Conservation (phyloP, 352 stramenopile species). For the Pythium chondricola region DNA sequence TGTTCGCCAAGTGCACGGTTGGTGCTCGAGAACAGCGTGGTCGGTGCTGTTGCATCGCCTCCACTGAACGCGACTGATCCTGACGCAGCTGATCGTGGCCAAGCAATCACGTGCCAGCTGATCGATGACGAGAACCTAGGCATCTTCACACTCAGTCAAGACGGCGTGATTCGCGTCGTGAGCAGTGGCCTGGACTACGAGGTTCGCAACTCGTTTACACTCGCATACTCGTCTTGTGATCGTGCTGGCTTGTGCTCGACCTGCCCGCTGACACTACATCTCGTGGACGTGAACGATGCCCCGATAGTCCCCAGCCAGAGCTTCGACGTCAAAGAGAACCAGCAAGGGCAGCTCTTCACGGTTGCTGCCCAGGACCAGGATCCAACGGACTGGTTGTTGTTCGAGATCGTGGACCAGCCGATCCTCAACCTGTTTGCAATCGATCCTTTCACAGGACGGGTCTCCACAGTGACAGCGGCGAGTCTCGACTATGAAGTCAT, state of each 20-base stretch:
- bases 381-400: conserved; percentile 27
- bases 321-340: conserved; percentile 32
- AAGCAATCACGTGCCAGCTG: conserved; percentile 6
- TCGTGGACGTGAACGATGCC: conserved; percentile 21
- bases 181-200: conserved; percentile 18
- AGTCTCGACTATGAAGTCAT: conserved; percentile 38
- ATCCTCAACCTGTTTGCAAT: conserved; percentile 25
- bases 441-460: conserved; percentile 12
- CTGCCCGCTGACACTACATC: conserved; percentile 3
- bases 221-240: conserved; percentile 16
- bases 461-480: conserved; percentile 2
- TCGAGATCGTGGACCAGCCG: conserved; percentile 40
- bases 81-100: conserved; percentile 11
- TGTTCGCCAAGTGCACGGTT: conserved; percentile 2
- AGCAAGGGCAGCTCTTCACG: conserved; percentile 23
- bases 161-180: conserved; percentile 1
- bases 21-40: conserved; percentile 16
- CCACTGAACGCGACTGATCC: conserved; percentile 8
- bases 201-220: conserved; percentile 1
- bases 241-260: conserved; percentile 7
- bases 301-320: conserved; percentile 8
- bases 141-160: conserved; percentile 9
- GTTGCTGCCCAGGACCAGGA: conserved; percentile 35
- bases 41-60: conserved; percentile 3
- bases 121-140: neutral